Evolutionary conservation across 805 yeast genomes (phyloP).

Genomic region (Schwanniomyces pseudopolymorphus): DNA sequence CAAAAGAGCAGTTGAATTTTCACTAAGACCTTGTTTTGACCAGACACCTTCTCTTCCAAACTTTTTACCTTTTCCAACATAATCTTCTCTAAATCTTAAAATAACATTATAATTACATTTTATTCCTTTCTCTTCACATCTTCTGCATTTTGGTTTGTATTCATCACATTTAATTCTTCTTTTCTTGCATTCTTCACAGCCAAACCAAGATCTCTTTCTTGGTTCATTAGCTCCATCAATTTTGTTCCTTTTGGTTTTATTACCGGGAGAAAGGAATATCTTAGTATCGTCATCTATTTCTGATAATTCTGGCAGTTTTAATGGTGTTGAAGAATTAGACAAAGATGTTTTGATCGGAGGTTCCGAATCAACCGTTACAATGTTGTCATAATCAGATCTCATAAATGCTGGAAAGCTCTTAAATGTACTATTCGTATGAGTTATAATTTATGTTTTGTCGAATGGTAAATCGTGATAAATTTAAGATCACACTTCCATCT

Average conservation of each 20-base stretch:
- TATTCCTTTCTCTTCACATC: conserved; percentile 16
- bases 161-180: conserved; percentile 27
- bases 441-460: no score
- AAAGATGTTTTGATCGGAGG: not conserved
- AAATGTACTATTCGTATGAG: no score
- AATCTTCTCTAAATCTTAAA: conserved; percentile 26
- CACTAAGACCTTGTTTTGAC: conserved; percentile 12
- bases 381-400: not conserved
- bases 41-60: conserved; percentile 31
- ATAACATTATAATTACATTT: conserved; percentile 18
- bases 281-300: not conserved
- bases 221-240: not conserved
- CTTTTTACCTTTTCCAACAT: conserved; percentile 20
- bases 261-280: not conserved
- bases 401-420: no score
- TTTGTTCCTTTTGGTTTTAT: not conserved
- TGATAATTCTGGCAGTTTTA: not conserved
- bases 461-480: no score
- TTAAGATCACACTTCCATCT: no score
- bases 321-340: not conserved
- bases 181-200: conserved; percentile 22
- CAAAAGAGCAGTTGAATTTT: conserved; percentile 8
- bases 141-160: conserved; percentile 20
- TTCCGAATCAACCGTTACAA: not conserved
- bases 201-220: conserved; percentile 18